Conservation (phyloP, 345 rosid species). For the Kernera saxatilis region DNA sequence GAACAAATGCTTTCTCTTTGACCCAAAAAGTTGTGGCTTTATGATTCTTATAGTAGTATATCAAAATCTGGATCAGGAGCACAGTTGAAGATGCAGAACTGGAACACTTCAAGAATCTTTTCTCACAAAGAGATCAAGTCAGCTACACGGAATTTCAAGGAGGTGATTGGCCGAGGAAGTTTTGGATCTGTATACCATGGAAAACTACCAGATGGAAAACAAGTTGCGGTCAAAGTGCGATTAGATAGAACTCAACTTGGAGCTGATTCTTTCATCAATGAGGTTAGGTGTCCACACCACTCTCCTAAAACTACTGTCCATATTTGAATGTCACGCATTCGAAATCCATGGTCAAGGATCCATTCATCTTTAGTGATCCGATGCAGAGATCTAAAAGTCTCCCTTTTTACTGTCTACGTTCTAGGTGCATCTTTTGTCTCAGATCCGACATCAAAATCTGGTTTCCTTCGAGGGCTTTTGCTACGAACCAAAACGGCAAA, state of each 20-base stretch:
- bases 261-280: conserved; percentile 88
- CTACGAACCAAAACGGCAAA: conserved; percentile 73
- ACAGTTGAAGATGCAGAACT: conserved; percentile 57
- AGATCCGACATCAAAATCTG: conserved; percentile 79
- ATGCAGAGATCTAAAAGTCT: neutral
- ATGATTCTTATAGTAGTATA: conserved; percentile 1
- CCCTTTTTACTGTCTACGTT: neutral
- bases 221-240: conserved; percentile 86
- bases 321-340: neutral
- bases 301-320: neutral
- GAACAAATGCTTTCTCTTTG: conserved; percentile 3
- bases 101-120: conserved; percentile 78
- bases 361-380: neutral
- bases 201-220: conserved; percentile 69
- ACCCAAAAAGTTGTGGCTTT: neutral
- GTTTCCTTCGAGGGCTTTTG: conserved; percentile 87
- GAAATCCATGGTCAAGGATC: neutral
- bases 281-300: conserved; percentile 37
- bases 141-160: conserved; percentile 75
- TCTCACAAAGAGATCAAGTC: conserved; percentile 76
- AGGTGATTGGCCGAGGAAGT: conserved; percentile 82
- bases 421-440: conserved; percentile 75
- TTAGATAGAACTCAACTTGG: conserved; percentile 80
- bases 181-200: conserved; percentile 89
- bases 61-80: conserved; percentile 35